Conservation (phyloP, 2,329 filamentous ascomycete species). For the Neofusicoccum parvum region DNA sequence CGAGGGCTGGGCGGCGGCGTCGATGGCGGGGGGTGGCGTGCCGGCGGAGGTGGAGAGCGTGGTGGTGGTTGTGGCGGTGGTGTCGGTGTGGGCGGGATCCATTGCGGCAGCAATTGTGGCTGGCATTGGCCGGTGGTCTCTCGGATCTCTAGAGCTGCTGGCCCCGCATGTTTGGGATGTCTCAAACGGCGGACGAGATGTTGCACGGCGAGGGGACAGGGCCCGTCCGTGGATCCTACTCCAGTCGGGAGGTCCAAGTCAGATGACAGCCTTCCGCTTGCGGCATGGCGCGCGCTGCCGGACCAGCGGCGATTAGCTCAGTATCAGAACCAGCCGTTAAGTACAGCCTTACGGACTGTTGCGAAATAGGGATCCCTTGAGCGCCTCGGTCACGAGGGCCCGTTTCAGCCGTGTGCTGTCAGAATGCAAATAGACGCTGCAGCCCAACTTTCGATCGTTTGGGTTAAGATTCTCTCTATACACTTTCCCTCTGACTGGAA, state of each 20-base stretch:
- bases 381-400: too few species aligned
- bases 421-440: too few species aligned
- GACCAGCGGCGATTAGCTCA: neutral
- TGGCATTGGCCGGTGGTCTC: neutral
- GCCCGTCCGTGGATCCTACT: neutral
- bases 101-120: constrained; percentile 4
- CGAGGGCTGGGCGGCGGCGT: neutral
- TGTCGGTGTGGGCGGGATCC: neutral
- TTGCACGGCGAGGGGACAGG: neutral
- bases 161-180: neutral
- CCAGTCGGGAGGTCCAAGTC: neutral
- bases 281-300: neutral
- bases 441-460: too few species aligned
- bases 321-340: neutral
- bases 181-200: neutral
- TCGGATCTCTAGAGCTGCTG: neutral
- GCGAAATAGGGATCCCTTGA: too few species aligned
- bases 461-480: too few species aligned
- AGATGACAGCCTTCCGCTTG: neutral
- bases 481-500: too few species aligned
- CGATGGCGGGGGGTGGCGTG: neutral
- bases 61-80: neutral
- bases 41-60: neutral
- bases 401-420: too few species aligned
- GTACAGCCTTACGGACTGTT: too few species aligned